Conservation (phyloP, 176 grass and related monocot genomes). For the Carex parvula region DNA sequence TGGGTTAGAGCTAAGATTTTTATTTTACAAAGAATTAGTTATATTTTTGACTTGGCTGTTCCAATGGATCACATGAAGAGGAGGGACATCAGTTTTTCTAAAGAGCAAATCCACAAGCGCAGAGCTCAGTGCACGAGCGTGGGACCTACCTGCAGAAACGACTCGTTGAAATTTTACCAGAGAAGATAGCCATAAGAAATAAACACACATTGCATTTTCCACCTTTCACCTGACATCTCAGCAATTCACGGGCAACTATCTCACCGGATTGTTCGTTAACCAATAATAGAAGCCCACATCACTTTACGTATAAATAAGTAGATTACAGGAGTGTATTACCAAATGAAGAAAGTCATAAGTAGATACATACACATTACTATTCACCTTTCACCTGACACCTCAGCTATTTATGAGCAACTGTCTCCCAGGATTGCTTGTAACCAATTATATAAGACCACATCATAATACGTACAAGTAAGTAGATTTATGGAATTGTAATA, state of each 20-base stretch:
- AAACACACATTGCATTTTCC: neutral
- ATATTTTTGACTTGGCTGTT: neutral
- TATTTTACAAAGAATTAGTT: neutral
- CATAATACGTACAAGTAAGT: neutral
- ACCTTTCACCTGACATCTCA: neutral
- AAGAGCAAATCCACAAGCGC: neutral
- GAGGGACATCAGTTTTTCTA: neutral
- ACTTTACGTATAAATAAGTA: neutral
- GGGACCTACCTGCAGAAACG: conserved; percentile 4
- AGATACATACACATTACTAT: neutral
- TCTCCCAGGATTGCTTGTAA: neutral
- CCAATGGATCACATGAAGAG: neutral
- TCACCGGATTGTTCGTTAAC: neutral
- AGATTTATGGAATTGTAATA: neutral
- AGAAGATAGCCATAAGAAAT: neutral
- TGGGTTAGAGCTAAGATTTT: too few species aligned
- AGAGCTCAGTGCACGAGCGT: conserved; percentile 5
- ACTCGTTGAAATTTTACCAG: neutral
- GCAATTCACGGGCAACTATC: neutral
- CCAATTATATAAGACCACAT: neutral
- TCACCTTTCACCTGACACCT: neutral
- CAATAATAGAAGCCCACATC: neutral
- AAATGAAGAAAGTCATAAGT: neutral
- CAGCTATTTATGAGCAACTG: neutral
- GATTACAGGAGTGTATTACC: neutral